These are phyloP conservation scores for Nigrospora osmanthi DNA, from an alignment of 2,329 filamentous ascomycete species.

Conservation along the genomic window DNA sequence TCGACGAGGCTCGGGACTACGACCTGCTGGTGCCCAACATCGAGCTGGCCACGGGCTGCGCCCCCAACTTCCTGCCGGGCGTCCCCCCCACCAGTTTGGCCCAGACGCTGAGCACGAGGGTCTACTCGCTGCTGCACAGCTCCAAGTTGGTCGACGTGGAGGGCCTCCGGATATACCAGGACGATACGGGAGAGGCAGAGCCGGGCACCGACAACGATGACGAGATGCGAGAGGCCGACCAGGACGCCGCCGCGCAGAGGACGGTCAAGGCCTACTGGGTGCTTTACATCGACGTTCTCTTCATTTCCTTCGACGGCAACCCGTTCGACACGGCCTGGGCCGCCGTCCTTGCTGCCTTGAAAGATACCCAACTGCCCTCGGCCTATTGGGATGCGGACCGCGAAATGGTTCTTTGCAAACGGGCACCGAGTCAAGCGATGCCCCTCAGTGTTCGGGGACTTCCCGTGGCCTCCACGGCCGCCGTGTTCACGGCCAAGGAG, in stretches of 20 bases:
- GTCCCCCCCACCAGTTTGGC: conserved; percentile 72
- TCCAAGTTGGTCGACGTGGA: conserved; percentile 58
- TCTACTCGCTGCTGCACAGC: conserved; percentile 69
- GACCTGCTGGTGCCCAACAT: conserved; percentile 88
- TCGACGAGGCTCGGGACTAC: conserved; percentile 47
- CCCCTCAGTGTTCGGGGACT: conserved; percentile 54
- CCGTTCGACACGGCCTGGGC: conserved; percentile 89
- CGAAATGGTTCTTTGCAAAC: conserved; percentile 70
- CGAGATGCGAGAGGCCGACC: conserved; percentile 15
- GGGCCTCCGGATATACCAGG: conserved; percentile 63
- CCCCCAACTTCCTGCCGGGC: conserved; percentile 77
- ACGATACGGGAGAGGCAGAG: conserved; percentile 15
- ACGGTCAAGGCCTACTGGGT: conserved; percentile 83
- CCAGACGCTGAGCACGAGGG: conserved; percentile 75
- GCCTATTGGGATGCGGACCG: conserved; percentile 80
- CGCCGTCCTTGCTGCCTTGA: conserved; percentile 71
- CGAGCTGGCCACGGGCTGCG: conserved; percentile 84
- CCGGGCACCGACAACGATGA: conserved; percentile 14
- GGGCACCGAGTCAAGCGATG: conserved; percentile 35
- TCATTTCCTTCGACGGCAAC: conserved; percentile 88
- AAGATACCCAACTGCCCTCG: conserved; percentile 66
- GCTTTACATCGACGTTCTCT: conserved; percentile 90
- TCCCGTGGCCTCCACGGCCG: conserved; percentile 71
- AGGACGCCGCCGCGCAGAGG: conserved; percentile 15
- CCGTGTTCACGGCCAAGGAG: conserved; percentile 64